A percentile compares a stretch with the other conserved stretches of the same genome.
These are phyloP conservation scores for Nematodospora valgi DNA, from an alignment of 805 yeast genomes.

Conservation along the genomic window DNA sequence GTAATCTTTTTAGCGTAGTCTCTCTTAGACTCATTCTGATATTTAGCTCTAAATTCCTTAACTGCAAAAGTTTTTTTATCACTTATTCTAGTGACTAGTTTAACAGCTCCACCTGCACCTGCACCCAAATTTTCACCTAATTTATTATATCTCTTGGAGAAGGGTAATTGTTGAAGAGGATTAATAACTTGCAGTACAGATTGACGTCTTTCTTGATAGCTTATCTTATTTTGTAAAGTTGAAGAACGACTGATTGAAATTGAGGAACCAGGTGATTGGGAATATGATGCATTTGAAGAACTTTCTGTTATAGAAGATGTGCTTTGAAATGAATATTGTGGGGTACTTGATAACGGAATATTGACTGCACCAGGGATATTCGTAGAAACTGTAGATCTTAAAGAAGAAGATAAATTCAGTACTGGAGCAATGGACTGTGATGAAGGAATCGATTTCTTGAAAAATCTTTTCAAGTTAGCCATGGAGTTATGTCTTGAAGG, in stretches of 20 bases:
- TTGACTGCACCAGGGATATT: slow-evolving; percentile 10
- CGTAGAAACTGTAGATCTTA: slow-evolving; percentile 15
- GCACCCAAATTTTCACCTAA: slow-evolving; percentile 74
- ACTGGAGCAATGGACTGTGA: slow-evolving; percentile 14
- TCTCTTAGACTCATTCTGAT: slow-evolving; percentile 65
- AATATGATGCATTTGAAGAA: slow-evolving; percentile 32
- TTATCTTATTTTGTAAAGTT: slow-evolving; percentile 27
- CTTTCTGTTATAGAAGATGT: slow-evolving; percentile 22
- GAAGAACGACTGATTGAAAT: slow-evolving; percentile 29
- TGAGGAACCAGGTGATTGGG: slow-evolving; percentile 29
- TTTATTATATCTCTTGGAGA: slow-evolving; percentile 59
- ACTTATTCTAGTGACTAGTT: slow-evolving; percentile 61
- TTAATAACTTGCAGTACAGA: slow-evolving; percentile 30
- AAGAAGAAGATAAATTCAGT: slow-evolving; percentile 21
- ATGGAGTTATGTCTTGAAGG: slow-evolving; percentile 66
- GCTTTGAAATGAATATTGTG: neutral
- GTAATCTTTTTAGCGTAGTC: slow-evolving; percentile 86
- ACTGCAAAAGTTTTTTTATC: slow-evolving; percentile 79
- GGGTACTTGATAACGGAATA: slow-evolving; percentile 5
- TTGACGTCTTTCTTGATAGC: slow-evolving; percentile 32
- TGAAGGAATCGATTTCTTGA: slow-evolving; percentile 42
- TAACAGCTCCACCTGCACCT: slow-evolving; percentile 89
- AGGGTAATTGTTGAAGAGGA: slow-evolving; percentile 23
- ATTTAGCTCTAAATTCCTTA: slow-evolving; percentile 72
- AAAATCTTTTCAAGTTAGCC: slow-evolving; percentile 74